Evolutionary conservation across 2,329 filamentous ascomycete species (phyloP).

Genomic region (Acarospora socialis): DNA sequence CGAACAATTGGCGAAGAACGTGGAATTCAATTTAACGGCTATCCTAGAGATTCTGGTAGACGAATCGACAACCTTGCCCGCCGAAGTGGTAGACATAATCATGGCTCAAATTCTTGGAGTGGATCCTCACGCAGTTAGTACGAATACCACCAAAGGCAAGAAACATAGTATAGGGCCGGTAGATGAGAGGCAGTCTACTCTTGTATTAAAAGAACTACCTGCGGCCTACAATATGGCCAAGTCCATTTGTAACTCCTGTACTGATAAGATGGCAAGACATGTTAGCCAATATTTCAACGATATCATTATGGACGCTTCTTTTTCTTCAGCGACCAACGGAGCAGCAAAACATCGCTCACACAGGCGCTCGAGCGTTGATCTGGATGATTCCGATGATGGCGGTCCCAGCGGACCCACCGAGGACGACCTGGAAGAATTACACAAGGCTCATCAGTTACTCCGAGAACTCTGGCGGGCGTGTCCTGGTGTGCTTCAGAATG

Average conservation of each 20-base stretch:
- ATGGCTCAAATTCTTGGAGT: conserved; percentile 91
- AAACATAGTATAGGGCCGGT: conserved; percentile 37
- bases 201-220: conserved; percentile 76
- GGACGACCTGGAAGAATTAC: conserved; percentile 72
- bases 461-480: conserved; percentile 89
- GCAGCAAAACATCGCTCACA: conserved; percentile 24
- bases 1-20: conserved; percentile 79
- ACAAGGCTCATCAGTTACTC: conserved; percentile 77
- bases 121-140: conserved; percentile 46
- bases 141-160: conserved; percentile 42
- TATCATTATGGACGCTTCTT: conserved; percentile 79
- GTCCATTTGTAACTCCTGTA: conserved; percentile 74
- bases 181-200: conserved; percentile 66
- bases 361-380: conserved; percentile 35
- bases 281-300: conserved; percentile 96
- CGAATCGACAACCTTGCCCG: conserved; percentile 62
- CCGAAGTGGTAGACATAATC: conserved; percentile 77
- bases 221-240: conserved; percentile 95
- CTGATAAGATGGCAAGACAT: conserved; percentile 88
- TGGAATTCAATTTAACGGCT: conserved; percentile 82
- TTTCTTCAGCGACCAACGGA: conserved; percentile 42
- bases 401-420: conserved; percentile 53
- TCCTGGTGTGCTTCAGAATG: conserved; percentile 76
- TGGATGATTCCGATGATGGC: conserved; percentile 51
- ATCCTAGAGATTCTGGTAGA: conserved; percentile 77